Conservation (phyloP, 2,329 filamentous ascomycete genomes). For the Apiospora malaysiana region DNA sequence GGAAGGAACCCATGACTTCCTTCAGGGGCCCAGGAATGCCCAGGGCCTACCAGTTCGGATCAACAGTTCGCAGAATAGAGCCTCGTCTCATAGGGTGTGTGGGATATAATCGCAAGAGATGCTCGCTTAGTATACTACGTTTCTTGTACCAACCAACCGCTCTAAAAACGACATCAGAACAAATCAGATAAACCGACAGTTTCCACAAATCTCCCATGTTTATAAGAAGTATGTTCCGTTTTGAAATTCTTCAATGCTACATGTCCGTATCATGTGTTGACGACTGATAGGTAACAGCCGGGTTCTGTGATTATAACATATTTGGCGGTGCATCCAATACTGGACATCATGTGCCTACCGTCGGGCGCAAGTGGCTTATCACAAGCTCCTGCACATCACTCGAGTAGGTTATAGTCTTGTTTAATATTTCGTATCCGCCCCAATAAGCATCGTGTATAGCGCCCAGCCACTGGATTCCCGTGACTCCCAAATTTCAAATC, state of each 20-base stretch:
- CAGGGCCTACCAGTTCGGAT: not conserved
- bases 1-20: slow-evolving; percentile 8
- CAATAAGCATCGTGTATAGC: not conserved
- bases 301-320: not conserved
- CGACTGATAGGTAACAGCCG: not conserved
- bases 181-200: not conserved
- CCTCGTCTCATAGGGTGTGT: not conserved
- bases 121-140: not conserved
- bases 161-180: no score
- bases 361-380: not conserved
- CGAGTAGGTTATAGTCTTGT: not conserved
- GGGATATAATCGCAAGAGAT: not conserved
- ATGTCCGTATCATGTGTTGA: not conserved
- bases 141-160: not conserved
- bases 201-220: not conserved
- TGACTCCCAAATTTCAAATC: slow-evolving; percentile 10
- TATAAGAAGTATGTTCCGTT: not conserved
- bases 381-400: not conserved
- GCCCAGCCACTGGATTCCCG: not conserved
- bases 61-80: not conserved
- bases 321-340: not conserved
- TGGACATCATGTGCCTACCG: not conserved
- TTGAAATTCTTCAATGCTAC: not conserved
- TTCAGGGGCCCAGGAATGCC: not conserved
- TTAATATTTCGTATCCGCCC: not conserved